Evolutionary conservation across 2,329 filamentous ascomycete genomes (phyloP).

Genomic region (Ophiocordyceps camponoti-leonardi): DNA sequence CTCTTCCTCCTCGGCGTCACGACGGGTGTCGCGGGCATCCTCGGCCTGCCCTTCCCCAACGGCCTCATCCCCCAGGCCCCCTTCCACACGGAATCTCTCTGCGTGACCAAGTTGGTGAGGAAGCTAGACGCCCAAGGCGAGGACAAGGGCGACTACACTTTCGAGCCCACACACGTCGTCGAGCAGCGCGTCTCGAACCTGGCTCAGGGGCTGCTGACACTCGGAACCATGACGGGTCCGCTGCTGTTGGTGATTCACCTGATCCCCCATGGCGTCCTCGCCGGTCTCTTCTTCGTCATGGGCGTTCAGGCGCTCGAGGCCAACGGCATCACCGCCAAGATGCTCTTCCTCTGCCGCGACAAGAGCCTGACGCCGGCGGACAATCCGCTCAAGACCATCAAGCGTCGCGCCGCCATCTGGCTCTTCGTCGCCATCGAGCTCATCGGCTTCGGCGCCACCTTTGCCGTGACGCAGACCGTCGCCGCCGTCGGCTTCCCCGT

Average conservation of each 20-base stretch:
- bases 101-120: constrained; percentile 43
- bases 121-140: constrained; percentile 34
- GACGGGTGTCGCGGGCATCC: constrained; percentile 55
- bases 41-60: constrained; percentile 68
- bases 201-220: constrained; percentile 57
- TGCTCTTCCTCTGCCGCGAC: constrained; percentile 54
- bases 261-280: constrained; percentile 64
- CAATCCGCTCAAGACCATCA: constrained; percentile 43
- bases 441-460: constrained; percentile 56
- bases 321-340: constrained; percentile 62
- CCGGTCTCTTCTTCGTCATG: constrained; percentile 75
- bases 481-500: constrained; percentile 69
- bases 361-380: constrained; percentile 37
- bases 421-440: constrained; percentile 52
- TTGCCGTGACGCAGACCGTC: constrained; percentile 70
- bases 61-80: constrained; percentile 71
- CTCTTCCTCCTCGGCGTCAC: constrained; percentile 65
- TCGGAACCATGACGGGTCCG: constrained; percentile 64
- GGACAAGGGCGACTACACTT: constrained; percentile 37
- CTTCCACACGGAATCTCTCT: constrained; percentile 65
- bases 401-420: constrained; percentile 52
- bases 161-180: constrained; percentile 44
- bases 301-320: constrained; percentile 59
- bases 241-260: constrained; percentile 58
- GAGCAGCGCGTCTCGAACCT: constrained; percentile 70